These are phyloP conservation scores for Austroboletus festivus DNA, from an alignment of 768 basidiomycete species.

Conservation along the genomic window DNA sequence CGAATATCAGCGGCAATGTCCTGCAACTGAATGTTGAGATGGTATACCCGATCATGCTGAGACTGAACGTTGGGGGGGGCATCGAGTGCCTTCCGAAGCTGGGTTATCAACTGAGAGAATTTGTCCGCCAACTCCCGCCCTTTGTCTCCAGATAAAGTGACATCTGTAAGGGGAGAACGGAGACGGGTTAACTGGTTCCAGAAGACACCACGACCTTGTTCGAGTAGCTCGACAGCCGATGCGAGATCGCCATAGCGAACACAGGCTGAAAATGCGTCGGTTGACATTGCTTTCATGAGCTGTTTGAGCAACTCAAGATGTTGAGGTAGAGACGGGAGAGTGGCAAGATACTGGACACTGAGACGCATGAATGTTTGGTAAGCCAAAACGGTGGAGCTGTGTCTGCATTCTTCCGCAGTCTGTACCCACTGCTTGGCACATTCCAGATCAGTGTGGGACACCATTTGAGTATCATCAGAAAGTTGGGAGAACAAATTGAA, in stretches of 20 bases:
- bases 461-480: background rate
- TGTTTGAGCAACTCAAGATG: constrained; percentile 1
- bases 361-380: constrained; percentile 11
- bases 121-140: background rate
- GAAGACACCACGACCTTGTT: constrained; percentile 22
- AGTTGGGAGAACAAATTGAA: constrained; percentile 3
- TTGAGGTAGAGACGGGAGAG: background rate
- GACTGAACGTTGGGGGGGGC: background rate
- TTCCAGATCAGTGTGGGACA: background rate
- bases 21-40: background rate
- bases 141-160: background rate
- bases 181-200: constrained; percentile 22
- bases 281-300: background rate
- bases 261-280: constrained; percentile 10
- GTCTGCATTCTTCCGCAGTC: constrained; percentile 6
- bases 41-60: background rate
- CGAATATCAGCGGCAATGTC: constrained; percentile 15
- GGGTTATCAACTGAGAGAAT: background rate
- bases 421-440: background rate
- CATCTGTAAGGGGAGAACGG: constrained; percentile 8
- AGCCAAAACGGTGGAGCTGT: constrained; percentile 9
- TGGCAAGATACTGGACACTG: constrained; percentile 1
- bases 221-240: constrained; percentile 31
- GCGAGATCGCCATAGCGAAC: constrained; percentile 10
- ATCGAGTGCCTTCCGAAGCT: background rate